These are phyloP conservation scores for Ceratocystis ficicola DNA, from an alignment of 2,329 filamentous ascomycete species.

Conservation along the genomic window DNA sequence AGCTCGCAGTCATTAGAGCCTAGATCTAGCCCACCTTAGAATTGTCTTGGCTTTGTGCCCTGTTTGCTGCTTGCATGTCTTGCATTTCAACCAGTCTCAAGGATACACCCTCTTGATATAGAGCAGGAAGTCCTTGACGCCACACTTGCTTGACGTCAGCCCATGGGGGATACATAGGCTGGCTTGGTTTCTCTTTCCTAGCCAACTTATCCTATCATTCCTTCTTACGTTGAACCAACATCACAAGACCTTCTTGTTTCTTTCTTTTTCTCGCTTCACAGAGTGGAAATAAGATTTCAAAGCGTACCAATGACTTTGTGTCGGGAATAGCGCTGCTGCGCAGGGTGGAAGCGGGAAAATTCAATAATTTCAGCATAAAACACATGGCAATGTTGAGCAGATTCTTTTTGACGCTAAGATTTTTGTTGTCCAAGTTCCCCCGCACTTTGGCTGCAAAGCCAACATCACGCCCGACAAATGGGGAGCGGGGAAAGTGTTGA, in stretches of 20 bases:
- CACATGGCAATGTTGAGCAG: neutral
- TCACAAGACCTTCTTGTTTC: neutral
- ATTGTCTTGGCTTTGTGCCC: conserved; percentile 8
- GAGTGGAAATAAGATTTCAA: too few species aligned
- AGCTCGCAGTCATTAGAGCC: neutral
- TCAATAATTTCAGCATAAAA: neutral
- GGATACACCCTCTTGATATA: neutral
- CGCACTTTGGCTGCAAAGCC: neutral
- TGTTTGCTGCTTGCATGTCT: conserved; percentile 7
- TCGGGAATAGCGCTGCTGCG: neutral
- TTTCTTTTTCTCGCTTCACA: neutral
- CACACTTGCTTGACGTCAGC: neutral
- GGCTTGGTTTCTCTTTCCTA: neutral
- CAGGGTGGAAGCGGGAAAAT: neutral
- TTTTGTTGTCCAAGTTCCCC: neutral
- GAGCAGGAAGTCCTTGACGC: neutral
- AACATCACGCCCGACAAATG: neutral
- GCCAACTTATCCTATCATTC: neutral
- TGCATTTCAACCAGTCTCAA: neutral
- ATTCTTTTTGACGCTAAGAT: conserved; percentile 3
- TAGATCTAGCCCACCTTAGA: neutral
- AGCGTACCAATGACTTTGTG: neutral
- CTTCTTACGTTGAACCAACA: neutral
- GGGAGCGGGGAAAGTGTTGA: neutral
- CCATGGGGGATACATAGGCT: neutral